Evolutionary conservation across 2,329 filamentous ascomycete genomes (phyloP), one percentile per base, ranked within the genome.

Genomic region (Allantophomopsis lycopodina): DNA sequence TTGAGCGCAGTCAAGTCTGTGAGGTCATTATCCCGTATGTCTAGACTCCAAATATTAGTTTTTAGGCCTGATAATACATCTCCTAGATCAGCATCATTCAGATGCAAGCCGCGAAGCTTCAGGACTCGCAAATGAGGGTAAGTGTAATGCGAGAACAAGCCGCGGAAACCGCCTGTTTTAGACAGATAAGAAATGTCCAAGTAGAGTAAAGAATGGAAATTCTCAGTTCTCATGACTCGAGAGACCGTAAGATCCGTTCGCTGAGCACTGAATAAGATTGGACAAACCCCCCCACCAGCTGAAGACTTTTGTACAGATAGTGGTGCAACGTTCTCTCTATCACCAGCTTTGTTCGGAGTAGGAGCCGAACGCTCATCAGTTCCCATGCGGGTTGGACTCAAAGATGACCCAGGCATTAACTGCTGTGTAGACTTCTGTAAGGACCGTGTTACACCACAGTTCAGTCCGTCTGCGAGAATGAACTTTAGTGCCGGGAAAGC

Each of bases 11-110:
- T 14, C n/a, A 34, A 17, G 47, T 77, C 72, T 0, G 63, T 66
- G 8, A 79, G 49, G 10, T 59, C 61, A 46, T 79, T 79, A 5
- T 62, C 39, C 31, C 62, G 59, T 1, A 78, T 37, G 44, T 79
- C 72, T 4, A 78, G 50, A 46, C 73, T 74, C 73, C 73, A 78
- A 10, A 78, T 52, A 20, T 60, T 64, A 10, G 42, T 42, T 4
- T 46, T 41, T 36, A 62, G 62, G 5, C 51, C 45, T 42, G 50
- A 46, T 49, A 69, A 48, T 32, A 64, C 44, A 3, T 51, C 33
- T 0, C 55, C 40, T 2, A 60, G 54, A 2, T 57, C 53, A 1
- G 41, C 40, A 41, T 71, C 61, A 16, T 66, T 63, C 16, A 77
- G 47, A 42, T 68, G 63, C 16, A 68, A 60, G 2, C 61, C 58